Evolutionary conservation across 345 rosid genomes (phyloP).

Genomic region (rapeseed (Brassica napus)): DNA sequence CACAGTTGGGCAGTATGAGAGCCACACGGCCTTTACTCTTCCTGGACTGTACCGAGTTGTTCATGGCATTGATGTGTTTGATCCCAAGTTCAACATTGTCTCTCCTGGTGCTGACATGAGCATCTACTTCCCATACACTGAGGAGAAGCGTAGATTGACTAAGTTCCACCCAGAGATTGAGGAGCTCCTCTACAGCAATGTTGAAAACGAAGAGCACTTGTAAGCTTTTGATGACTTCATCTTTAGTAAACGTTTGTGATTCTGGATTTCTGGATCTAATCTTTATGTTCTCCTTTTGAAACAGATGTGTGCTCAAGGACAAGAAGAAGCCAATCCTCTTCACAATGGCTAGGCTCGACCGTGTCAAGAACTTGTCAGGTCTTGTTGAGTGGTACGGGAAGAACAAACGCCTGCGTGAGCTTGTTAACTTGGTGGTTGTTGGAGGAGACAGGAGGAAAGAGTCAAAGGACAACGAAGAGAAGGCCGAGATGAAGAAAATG

Average conservation of each 20-base stretch:
- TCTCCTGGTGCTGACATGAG: conserved; percentile 82
- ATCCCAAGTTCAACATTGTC: conserved; percentile 88
- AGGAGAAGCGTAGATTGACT: conserved; percentile 55
- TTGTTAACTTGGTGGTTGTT: conserved; percentile 81
- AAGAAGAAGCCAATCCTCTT: conserved; percentile 73
- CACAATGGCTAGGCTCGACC: conserved; percentile 93
- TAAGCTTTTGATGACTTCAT: conserved; percentile 37
- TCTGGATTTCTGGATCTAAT: neutral
- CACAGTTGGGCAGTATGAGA: conserved; percentile 82
- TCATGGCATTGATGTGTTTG: conserved; percentile 75
- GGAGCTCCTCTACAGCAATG: conserved; percentile 70
- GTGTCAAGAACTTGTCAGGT: conserved; percentile 79
- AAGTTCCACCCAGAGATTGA: conserved; percentile 68
- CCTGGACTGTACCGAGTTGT: conserved; percentile 80
- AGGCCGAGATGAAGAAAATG: conserved; percentile 91
- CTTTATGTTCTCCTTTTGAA: neutral
- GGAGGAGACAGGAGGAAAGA: conserved; percentile 93
- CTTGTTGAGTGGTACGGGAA: conserved; percentile 92
- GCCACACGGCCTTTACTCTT: conserved; percentile 81
- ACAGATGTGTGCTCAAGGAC: conserved; percentile 77
- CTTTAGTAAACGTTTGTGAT: neutral
- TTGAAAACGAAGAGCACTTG: conserved; percentile 76
- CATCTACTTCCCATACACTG: conserved; percentile 74
- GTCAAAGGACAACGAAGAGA: conserved; percentile 79
- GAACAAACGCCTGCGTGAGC: conserved; percentile 61